A percentile compares a stretch with the other conserved stretches of the same genome.
These are phyloP conservation scores for Aethionema arabicum DNA, from an alignment of 345 rosid genomes.

Conservation along the genomic window DNA sequence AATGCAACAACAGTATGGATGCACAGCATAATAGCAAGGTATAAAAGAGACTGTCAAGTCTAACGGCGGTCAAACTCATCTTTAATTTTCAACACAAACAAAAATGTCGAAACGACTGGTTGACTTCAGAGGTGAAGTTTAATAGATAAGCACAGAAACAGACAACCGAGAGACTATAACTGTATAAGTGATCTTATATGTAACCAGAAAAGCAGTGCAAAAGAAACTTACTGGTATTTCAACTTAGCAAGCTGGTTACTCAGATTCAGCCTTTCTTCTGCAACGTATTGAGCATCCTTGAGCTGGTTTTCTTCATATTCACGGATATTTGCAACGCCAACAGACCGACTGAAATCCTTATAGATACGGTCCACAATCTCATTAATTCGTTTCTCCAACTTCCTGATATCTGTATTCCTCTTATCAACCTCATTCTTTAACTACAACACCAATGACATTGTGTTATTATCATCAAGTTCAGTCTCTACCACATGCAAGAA, in stretches of 20 bases:
- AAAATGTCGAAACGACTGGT: slow-evolving; percentile 12
- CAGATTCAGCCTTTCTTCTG: slow-evolving; percentile 85
- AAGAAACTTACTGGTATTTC: slow-evolving; percentile 86
- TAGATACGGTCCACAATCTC: slow-evolving; percentile 78
- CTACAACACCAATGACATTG: slow-evolving; percentile 46
- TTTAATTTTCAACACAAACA: not conserved
- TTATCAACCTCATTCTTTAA: slow-evolving; percentile 57
- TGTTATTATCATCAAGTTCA: slow-evolving; percentile 18
- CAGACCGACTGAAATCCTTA: slow-evolving; percentile 71
- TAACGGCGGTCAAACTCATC: not conserved
- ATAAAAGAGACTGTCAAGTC: not conserved
- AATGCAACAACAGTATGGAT: slow-evolving; percentile 20
- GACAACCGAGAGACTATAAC: slow-evolving; percentile 9
- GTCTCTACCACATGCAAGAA: slow-evolving; percentile 22
- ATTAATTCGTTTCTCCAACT: slow-evolving; percentile 86
- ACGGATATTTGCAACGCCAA: slow-evolving; percentile 89
- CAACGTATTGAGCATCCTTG: slow-evolving; percentile 81
- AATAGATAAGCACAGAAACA: slow-evolving; percentile 18
- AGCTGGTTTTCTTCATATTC: slow-evolving; percentile 96
- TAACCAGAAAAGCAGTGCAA: slow-evolving; percentile 24
- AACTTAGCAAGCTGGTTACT: slow-evolving; percentile 92
- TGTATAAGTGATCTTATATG: slow-evolving; percentile 4
- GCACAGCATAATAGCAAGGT: slow-evolving; percentile 15
- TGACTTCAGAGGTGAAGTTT: slow-evolving; percentile 15
- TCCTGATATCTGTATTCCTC: slow-evolving; percentile 61